Conservation (phyloP, 257 asterid genomes). For the Ocimum tenuiflorum region DNA sequence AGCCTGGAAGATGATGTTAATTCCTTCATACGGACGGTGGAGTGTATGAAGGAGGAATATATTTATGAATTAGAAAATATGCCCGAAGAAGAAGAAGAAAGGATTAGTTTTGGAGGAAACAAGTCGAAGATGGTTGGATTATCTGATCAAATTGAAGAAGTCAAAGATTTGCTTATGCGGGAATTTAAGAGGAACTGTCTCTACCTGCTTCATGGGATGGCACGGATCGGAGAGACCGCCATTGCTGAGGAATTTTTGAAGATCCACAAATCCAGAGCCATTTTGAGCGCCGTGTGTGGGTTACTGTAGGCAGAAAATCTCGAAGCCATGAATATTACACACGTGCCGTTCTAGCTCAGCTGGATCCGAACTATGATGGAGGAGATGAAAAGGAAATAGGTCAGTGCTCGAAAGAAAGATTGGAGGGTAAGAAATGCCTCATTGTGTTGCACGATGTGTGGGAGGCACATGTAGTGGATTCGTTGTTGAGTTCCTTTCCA, state of each 20-base stretch:
- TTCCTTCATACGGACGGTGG: not conserved
- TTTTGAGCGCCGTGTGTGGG: not conserved
- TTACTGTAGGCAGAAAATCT: not conserved
- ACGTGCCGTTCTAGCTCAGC: not conserved
- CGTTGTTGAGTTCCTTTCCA: not conserved
- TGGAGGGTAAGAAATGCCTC: not conserved
- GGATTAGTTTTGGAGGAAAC: not conserved
- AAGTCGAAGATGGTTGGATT: not conserved
- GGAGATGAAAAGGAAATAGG: not conserved
- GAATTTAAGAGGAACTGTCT: too few species aligned
- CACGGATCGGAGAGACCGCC: not conserved
- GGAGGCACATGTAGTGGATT: not conserved
- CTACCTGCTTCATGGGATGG: not conserved
- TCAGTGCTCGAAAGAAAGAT: not conserved
- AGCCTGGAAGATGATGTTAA: not conserved
- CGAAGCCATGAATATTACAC: not conserved
- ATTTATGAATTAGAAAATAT: not conserved
- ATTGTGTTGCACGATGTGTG: constrained; percentile 34
- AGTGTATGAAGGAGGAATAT: not conserved
- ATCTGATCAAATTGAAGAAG: too few species aligned
- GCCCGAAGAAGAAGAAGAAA: not conserved
- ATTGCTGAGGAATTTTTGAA: not conserved
- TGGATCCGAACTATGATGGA: not conserved
- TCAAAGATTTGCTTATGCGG: too few species aligned
- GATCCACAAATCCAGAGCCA: not conserved